phyloP scores from a whole-genome alignment of 306 rosid species.

The Fragaria ananassa region DNA sequence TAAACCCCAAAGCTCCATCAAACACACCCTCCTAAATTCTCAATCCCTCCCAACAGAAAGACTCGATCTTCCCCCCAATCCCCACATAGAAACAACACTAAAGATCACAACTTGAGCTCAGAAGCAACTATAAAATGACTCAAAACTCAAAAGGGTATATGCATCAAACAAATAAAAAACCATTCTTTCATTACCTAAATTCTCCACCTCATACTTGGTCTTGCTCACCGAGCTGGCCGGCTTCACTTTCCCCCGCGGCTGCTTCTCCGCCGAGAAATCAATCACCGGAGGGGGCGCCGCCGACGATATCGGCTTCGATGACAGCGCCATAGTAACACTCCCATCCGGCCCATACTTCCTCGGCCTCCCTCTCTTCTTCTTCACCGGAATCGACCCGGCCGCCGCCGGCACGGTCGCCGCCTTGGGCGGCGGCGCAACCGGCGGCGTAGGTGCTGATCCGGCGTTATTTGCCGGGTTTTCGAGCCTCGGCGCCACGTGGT shows the following conservation, averaged over 20 bases:
- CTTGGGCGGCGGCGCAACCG: slow-evolving; percentile 19
- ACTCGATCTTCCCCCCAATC: slow-evolving; percentile 25
- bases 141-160: slow-evolving; percentile 3
- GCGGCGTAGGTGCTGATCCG: slow-evolving; percentile 47
- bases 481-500: slow-evolving; percentile 81
- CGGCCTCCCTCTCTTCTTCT: slow-evolving; percentile 95
- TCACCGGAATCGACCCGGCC: slow-evolving; percentile 35
- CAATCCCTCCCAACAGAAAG: slow-evolving; percentile 22
- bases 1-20: slow-evolving; percentile 12
- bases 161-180: neutral
- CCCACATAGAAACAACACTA: slow-evolving; percentile 12
- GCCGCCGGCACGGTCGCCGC: slow-evolving; percentile 20
- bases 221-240: slow-evolving; percentile 79
- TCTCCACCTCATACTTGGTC: slow-evolving; percentile 66
- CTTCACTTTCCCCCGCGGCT: slow-evolving; percentile 56
- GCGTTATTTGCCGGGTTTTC: slow-evolving; percentile 47
- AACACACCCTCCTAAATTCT: slow-evolving; percentile 20
- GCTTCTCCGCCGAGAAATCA: slow-evolving; percentile 84
- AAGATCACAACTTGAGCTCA: slow-evolving; percentile 4
- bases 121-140: slow-evolving; percentile 8
- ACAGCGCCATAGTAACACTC: slow-evolving; percentile 65
- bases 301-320: slow-evolving; percentile 89
- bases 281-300: slow-evolving; percentile 89
- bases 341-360: slow-evolving; percentile 94
- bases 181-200: slow-evolving; percentile 56